These are phyloP conservation scores for Colletotrichum chrysophilum DNA, from an alignment of 2,329 filamentous ascomycete genomes.

Conservation along the genomic window DNA sequence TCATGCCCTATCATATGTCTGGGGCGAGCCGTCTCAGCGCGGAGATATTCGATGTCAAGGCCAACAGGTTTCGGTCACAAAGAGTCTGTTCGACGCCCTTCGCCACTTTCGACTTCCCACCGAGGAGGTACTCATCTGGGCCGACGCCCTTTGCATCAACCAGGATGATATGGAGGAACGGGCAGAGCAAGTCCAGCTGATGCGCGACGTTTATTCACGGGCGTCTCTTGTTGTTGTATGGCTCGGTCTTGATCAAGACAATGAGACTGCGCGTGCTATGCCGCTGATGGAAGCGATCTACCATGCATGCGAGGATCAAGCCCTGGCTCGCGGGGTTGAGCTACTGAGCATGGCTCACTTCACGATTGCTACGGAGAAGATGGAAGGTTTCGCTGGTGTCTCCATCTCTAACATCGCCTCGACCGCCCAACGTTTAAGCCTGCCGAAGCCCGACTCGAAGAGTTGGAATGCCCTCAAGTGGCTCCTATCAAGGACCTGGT, in stretches of 20 bases:
- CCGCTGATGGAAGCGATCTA: not conserved
- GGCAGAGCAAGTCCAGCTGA: slow-evolving; percentile 21
- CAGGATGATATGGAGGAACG: slow-evolving; percentile 20
- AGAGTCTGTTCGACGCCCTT: slow-evolving; percentile 23
- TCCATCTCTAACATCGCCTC: not conserved
- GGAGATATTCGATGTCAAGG: not conserved
- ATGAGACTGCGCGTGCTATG: not conserved
- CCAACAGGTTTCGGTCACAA: slow-evolving; percentile 1
- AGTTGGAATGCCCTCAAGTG: not conserved
- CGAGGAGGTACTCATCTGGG: slow-evolving; percentile 18
- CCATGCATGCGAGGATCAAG: not conserved
- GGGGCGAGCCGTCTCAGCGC: not conserved
- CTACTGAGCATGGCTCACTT: not conserved
- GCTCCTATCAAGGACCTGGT: not conserved
- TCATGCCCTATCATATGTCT: not conserved
- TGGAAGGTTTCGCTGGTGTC: not conserved
- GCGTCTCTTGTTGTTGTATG: slow-evolving; percentile 16
- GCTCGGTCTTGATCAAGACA: not conserved
- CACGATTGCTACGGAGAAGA: not conserved
- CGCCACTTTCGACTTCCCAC: slow-evolving; percentile 12
- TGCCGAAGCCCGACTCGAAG: not conserved
- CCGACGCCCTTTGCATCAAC: slow-evolving; percentile 25
- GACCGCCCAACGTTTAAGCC: not conserved
- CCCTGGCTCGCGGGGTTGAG: not conserved
- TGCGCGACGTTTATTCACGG: slow-evolving; percentile 18